Evolutionary conservation across 768 basidiomycete species (phyloP), one percentile per base, ranked within the genome.

Genomic region (Chalciporus chontae): DNA sequence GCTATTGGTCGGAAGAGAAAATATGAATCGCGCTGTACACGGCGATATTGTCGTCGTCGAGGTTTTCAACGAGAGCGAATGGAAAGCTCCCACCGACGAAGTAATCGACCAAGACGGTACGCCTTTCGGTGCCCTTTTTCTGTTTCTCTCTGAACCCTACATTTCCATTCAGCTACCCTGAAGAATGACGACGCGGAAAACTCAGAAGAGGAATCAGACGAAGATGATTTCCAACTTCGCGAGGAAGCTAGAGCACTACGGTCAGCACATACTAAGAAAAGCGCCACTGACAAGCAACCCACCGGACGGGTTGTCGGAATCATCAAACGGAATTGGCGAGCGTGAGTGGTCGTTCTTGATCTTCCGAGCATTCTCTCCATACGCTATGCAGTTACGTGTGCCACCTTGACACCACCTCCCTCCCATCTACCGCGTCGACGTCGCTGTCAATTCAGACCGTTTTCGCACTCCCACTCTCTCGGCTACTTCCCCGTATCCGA

Each of bases 1-100:
- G 8, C 76, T 98, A 2, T 74, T 99, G 5, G 77, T 90, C 26
- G 94, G 94, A 0, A 77, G 94, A 24, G 87, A 94, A 67, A 85
- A 92, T 53, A 96, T 97, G 89, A 99, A 99, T 64, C 83, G 96
- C 15, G 85, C 94, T 0, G 90, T 97, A 9, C 79, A 95, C 29
- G 94, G 96, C 1, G 96, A 99, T 60, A 71, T 95, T 11, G 94
- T 99, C 0, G 92, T 84, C 0, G 83, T 99, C 9, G 85, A 97
- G 65, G 73, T 99, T 0, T 88, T 97, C 53, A 77, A 84, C 9
- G 83, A 94, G 68, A 78, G 72, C 3, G 87, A 97, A 57, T 99
- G 96, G 96, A 92, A 87, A 65, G 85, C 91, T 1, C 87, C 93
- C 6, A 84, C 83, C 2, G 87, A 96, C 55, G 90, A 95, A 61